These are phyloP conservation scores for Rubia yunnanensis DNA, from an alignment of 257 asterid species.

Conservation along the genomic window DNA sequence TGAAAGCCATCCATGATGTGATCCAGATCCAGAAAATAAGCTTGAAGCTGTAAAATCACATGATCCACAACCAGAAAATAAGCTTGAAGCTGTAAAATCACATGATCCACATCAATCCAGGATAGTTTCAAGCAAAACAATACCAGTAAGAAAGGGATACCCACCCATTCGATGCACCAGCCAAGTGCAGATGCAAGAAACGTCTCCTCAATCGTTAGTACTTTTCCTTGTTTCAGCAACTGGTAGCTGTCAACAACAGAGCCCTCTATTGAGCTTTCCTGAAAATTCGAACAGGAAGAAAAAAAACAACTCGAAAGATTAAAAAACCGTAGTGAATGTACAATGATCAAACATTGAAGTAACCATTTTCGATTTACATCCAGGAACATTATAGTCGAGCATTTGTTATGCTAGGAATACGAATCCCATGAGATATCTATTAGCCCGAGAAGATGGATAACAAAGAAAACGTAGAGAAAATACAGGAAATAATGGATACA, in stretches of 20 bases:
- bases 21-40: conserved; percentile 87
- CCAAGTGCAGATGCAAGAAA: conserved; percentile 88
- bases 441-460: too few relatives aligned
- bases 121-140: neutral
- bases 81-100: too few relatives aligned
- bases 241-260: conserved; percentile 91
- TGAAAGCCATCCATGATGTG: conserved; percentile 88
- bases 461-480: too few relatives aligned
- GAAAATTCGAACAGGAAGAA: conserved; percentile 14
- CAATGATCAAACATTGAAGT: neutral
- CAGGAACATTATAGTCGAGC: conserved; percentile 95
- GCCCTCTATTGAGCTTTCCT: conserved; percentile 95
- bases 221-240: conserved; percentile 72
- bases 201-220: conserved; percentile 53
- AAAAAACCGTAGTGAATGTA: neutral
- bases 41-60: conserved; percentile 95
- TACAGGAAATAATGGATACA: too few relatives aligned
- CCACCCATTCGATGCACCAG: conserved; percentile 99
- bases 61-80: too few relatives aligned
- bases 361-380: conserved; percentile 43
- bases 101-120: neutral
- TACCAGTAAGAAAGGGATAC: neutral
- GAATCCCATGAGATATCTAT: too few relatives aligned
- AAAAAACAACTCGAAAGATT: neutral
- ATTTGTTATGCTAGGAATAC: too few relatives aligned